Base-by-base conservation (phyloP, 2,329 filamentous ascomycete genomes). In the Penicillium nordicum region DNA sequence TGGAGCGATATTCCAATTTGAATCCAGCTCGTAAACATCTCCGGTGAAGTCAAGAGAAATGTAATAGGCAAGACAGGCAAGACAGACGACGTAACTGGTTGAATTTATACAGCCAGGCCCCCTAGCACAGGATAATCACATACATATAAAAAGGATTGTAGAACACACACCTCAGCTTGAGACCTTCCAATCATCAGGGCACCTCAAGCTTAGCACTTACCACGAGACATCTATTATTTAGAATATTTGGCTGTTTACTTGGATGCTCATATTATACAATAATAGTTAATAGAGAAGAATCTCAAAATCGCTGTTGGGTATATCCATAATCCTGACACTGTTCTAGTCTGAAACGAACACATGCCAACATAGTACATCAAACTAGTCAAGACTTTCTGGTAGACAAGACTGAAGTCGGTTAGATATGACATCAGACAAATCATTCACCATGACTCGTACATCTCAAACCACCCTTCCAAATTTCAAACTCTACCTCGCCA, bases 401-500 rank as follows among this genome's bases (percentile, higher is more conserved):
- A 36, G 32, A 10, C 32, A 49, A 38, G 46, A n/a, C 27, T 18
- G 21, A 18, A 27, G 16, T 34, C 11, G 16, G 18, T 14, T n/a
- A 27, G 18, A 41, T 23, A 51, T 34, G 37, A 18, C 21, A 30
- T 18, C 9, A 43, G 12, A 50, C 21, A 9, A 9, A 29, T 57
- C 40, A 58, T 30, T 48, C 43, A 21, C 46, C 53, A 25, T 25
- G 34, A 40, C 7, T 32, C 30, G 59, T 52, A 44, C 60, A 62
- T 42, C 68, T 68, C 27, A 76, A 46, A 0, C 90, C 90, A 0
- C 84, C 86, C 68, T 82, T 84, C 64, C 80, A 85, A 55, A 97
- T 87, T 71, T 92, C 87, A 72, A 92, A 95, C 67, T 90, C 87
- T 4, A 87, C 79, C 14, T 74, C 72, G 7, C 67, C 62, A 34